Conservation (phyloP, 257 asterid species). For the Lantana camara region DNA sequence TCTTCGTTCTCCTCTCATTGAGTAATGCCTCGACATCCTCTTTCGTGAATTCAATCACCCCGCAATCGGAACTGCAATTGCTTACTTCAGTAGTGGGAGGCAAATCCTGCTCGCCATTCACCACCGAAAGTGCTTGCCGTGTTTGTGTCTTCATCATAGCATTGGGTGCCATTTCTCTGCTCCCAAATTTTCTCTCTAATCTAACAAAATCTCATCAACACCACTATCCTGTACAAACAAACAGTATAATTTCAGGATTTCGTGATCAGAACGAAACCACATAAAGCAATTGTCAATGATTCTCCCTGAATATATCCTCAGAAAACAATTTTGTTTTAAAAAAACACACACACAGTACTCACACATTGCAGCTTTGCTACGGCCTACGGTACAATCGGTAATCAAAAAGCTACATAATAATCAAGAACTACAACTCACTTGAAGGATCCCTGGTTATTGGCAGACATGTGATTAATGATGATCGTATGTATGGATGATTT, state of each 20-base stretch:
- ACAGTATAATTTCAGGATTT: not conserved
- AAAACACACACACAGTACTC: no score
- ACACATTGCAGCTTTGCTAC: no score
- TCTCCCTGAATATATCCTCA: no score
- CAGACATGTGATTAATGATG: constrained; percentile 43
- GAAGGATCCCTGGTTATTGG: constrained; percentile 54
- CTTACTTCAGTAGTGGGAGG: constrained; percentile 61
- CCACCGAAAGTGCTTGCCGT: constrained; percentile 74
- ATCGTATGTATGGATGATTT: constrained; percentile 31
- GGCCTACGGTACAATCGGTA: no score
- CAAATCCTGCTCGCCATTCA: constrained; percentile 77
- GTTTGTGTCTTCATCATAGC: constrained; percentile 46
- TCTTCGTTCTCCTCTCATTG: constrained; percentile 68
- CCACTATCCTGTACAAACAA: constrained; percentile 43
- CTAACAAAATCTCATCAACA: constrained; percentile 55
- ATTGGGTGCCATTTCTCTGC: constrained; percentile 58
- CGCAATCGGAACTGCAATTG: constrained; percentile 64
- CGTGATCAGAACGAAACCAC: no score
- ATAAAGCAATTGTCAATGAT: no score
- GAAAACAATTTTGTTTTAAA: no score
- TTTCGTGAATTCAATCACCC: constrained; percentile 59
- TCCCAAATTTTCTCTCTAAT: constrained; percentile 70
- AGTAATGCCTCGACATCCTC: constrained; percentile 79
- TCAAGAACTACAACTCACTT: constrained; percentile 23
- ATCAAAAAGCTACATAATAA: no score